phyloP scores from a whole-genome alignment of 2,329 filamentous ascomycete species.

The Penicillium hordei region DNA sequence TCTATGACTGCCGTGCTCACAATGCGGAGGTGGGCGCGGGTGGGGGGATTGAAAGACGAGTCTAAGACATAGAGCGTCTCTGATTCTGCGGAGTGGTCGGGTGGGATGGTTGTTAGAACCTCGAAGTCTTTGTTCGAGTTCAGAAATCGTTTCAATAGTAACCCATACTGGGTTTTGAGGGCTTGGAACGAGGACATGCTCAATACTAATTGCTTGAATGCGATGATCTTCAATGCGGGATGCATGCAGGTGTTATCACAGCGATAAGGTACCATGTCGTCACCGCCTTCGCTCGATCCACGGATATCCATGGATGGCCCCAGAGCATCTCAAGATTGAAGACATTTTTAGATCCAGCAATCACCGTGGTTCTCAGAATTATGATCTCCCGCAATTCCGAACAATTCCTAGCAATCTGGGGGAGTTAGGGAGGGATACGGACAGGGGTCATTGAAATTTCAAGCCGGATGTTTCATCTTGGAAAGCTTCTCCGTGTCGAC shows the following conservation, averaged over 20 bases:
- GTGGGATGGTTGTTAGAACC: slow-evolving; percentile 16
- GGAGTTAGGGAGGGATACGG: not conserved
- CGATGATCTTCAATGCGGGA: not conserved
- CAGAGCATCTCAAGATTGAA: not conserved
- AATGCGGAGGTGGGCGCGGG: slow-evolving; percentile 58
- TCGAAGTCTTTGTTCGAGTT: slow-evolving; percentile 40
- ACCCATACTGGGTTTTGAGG: slow-evolving; percentile 41
- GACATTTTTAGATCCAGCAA: not conserved
- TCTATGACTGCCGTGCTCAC: slow-evolving; percentile 54
- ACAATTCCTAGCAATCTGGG: not conserved
- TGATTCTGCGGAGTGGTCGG: slow-evolving; percentile 17
- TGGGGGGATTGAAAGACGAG: slow-evolving; percentile 67
- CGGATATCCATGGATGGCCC: not conserved
- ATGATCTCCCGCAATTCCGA: not conserved
- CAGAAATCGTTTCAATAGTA: slow-evolving; percentile 46
- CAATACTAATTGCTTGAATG: not conserved
- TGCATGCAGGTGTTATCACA: not conserved
- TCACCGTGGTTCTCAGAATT: not conserved
- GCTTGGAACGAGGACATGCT: slow-evolving; percentile 28
- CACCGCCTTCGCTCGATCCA: slow-evolving; percentile 4
- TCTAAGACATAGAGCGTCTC: slow-evolving; percentile 62
- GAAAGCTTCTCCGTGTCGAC: slow-evolving; percentile 7
- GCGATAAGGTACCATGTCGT: slow-evolving; percentile 2
- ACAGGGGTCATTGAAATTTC: not conserved
- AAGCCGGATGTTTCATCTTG: slow-evolving; percentile 4